Conservation (phyloP, 108 stramenopile genomes). For the Aurantiochytrium sp. region DNA sequence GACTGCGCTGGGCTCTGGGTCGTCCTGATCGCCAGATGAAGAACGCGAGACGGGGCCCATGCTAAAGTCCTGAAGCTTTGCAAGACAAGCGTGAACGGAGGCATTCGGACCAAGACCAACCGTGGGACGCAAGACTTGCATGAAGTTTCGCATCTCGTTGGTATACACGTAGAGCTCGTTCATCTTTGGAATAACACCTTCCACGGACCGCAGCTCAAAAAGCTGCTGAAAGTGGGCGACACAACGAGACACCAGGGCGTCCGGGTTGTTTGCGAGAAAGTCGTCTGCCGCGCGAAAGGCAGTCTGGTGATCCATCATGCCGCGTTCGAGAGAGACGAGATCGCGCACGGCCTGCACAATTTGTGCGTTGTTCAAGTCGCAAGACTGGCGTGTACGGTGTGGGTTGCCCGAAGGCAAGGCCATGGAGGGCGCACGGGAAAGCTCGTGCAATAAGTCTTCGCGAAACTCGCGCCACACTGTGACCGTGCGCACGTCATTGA, state of each 20-base stretch:
- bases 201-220: constrained; percentile 23
- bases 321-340: constrained; percentile 18
- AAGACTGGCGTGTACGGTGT: not conserved
- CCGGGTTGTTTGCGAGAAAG: constrained; percentile 18
- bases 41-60: not conserved
- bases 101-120: not conserved
- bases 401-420: not conserved
- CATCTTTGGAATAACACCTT: constrained; percentile 36
- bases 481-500: not conserved
- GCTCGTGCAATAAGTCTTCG: not conserved
- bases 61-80: not conserved
- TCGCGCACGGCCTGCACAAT: constrained; percentile 1
- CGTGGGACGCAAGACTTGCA: constrained; percentile 16
- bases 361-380: constrained; percentile 17
- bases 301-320: not conserved
- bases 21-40: too few relatives aligned
- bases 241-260: constrained; percentile 22
- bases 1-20: too few relatives aligned
- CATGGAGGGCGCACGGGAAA: not conserved
- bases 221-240: constrained; percentile 31
- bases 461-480: not conserved
- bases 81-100: constrained; percentile 5
- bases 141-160: constrained; percentile 28
- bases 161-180: constrained; percentile 34
- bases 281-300: constrained; percentile 14